Base-by-base conservation (phyloP, 306 rosid genomes). In the Cicer arietinum region DNA sequence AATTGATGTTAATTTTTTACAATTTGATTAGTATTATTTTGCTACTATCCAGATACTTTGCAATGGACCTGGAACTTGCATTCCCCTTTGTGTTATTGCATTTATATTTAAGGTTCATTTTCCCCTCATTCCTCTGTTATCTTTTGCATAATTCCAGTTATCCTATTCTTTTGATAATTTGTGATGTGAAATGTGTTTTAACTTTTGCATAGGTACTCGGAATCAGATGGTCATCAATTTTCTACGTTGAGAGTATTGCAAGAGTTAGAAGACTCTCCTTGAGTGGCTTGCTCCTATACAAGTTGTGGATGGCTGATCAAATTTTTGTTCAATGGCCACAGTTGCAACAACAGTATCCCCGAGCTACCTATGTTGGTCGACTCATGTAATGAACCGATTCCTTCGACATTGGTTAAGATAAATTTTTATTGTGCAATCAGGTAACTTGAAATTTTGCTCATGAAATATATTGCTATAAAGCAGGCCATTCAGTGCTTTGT, bases 241-340 rank as follows among this genome's bases (percentile, higher is more conserved):
- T 94, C 80, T 92, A 94, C 43, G 89, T 94, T 12, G 99, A 94
- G 87, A 94, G 99, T 77, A 92, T 94, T 76, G 99, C 99, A 48
- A 90, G 99, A 86, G 99, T 94, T 78, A 88, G 84, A 77, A 88
- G 90, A 76, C 96, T 92, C 40, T 94, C 97, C 61, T 77, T 95
- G 60, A 92, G 98, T 81, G 99, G 96, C 61, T 77, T 89, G 80
- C 91, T 94, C 82, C 88, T 94, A 14, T 92, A 94, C 86, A 90
- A 92, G 86, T 81, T 90, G 57, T 46, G 68, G 73, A 85, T 92
- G 67, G 95, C 92, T 12, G 97, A 94, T 85, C 93, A 89, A 80
- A 85, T 94, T 77, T 94, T 90, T 51, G 99, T 92, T 76, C 99
- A 92, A 78, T 91, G 98, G 98, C 94, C 97, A 4, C 96, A 89